phyloP scores from a whole-genome alignment of 805 yeast species.

The Yarrowia keelungensis region DNA sequence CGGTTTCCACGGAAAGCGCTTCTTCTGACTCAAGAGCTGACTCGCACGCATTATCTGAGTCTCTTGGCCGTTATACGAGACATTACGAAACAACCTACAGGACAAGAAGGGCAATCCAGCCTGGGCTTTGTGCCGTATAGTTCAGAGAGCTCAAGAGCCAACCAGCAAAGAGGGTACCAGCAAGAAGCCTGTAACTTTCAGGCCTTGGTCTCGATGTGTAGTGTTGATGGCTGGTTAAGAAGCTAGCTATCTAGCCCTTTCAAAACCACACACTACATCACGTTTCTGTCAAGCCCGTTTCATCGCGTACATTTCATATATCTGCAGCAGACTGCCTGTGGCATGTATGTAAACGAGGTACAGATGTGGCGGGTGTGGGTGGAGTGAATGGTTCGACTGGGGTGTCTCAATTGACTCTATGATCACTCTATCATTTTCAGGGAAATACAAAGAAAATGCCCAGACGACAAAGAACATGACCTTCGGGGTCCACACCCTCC shows the following conservation, averaged over 20 bases:
- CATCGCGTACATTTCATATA: neutral
- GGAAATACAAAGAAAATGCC: no score
- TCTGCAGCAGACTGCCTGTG: neutral
- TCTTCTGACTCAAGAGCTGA: neutral
- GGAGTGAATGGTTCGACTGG: no score
- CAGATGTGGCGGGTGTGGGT: no score
- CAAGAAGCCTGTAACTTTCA: neutral
- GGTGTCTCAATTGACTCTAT: no score
- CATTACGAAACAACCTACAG: neutral
- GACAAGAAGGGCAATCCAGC: no score
- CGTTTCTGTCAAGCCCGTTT: neutral
- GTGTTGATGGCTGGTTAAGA: no score
- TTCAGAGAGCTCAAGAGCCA: neutral
- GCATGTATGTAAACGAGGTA: neutral
- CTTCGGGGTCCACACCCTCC: no score
- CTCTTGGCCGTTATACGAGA: constrained; percentile 6
- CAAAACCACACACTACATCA: neutral
- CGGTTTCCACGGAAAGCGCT: neutral
- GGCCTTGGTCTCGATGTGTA: neutral
- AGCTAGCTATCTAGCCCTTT: no score
- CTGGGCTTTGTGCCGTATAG: neutral
- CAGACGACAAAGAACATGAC: no score
- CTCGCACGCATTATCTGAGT: neutral
- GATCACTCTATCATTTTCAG: no score
- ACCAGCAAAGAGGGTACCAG: no score